Conservation (phyloP, 768 basidiomycete genomes). For the Paxillus ammoniavirescens region DNA sequence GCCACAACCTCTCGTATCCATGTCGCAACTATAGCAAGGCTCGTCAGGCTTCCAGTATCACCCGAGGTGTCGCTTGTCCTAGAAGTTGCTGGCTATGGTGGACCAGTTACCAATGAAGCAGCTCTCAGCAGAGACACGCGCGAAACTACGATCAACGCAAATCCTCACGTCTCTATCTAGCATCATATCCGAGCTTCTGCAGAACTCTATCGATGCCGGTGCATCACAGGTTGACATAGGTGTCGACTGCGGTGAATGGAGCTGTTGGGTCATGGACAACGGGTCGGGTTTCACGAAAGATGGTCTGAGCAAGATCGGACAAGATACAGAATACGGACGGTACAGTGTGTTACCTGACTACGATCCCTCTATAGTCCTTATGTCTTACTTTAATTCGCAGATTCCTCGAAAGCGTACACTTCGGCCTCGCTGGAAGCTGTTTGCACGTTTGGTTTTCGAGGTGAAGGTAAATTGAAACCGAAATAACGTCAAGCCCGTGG, state of each 20-base stretch:
- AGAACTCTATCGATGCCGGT: slow-evolving; percentile 86
- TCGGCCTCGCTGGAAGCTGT: slow-evolving; percentile 47
- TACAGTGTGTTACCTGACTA: slow-evolving; percentile 56
- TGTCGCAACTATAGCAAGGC: background rate
- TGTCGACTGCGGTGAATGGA: slow-evolving; percentile 75
- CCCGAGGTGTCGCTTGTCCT: background rate
- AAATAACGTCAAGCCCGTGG: slow-evolving; percentile 1
- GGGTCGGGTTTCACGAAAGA: slow-evolving; percentile 72
- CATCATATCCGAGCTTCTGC: slow-evolving; percentile 81
- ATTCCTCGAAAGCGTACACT: slow-evolving; percentile 69
- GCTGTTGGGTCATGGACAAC: slow-evolving; percentile 83
- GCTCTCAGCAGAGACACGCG: slow-evolving; percentile 62
- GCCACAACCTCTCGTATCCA: background rate
- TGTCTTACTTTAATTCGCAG: slow-evolving; percentile 35
- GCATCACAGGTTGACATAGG: slow-evolving; percentile 69
- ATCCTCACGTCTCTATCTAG: slow-evolving; percentile 81
- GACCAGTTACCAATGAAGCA: slow-evolving; percentile 25
- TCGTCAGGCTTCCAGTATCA: background rate
- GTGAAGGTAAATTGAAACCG: slow-evolving; percentile 65
- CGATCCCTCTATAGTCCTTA: background rate
- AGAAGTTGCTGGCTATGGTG: slow-evolving; percentile 12
- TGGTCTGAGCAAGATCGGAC: slow-evolving; percentile 54
- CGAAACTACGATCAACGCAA: slow-evolving; percentile 76
- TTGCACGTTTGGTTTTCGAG: slow-evolving; percentile 85
- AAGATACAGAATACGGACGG: slow-evolving; percentile 50